Percentiles rank a stretch among this genome's conserved stretches.
phyloP scores from a whole-genome alignment of 306 rosid genomes.

The Hippophae tibetana region DNA sequence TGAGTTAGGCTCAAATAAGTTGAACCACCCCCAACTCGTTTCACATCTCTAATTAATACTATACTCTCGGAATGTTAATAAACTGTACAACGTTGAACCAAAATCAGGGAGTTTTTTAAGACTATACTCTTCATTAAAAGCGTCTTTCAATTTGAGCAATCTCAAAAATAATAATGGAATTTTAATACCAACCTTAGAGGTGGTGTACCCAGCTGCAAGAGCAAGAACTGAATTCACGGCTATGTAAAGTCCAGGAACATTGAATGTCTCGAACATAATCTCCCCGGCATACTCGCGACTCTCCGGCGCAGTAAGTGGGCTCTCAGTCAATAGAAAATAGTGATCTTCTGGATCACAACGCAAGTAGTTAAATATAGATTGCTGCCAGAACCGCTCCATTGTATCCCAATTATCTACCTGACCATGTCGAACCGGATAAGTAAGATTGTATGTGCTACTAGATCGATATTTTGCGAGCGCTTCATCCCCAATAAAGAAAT shows the following conservation, averaged over 20 bases:
- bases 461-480: constrained; percentile 73
- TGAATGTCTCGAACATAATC: constrained; percentile 97
- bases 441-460: constrained; percentile 72
- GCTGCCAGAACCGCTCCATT: constrained; percentile 99
- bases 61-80: too few species aligned
- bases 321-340: constrained; percentile 86
- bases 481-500: constrained; percentile 94
- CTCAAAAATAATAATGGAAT: background rate
- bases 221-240: constrained; percentile 98
- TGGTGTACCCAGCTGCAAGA: constrained; percentile 97
- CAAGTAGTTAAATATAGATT: constrained; percentile 80
- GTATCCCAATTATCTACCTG: constrained; percentile 98
- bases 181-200: constrained; percentile 73
- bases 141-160: too few species aligned
- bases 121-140: too few species aligned
- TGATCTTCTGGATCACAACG: constrained; percentile 99
- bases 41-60: too few species aligned
- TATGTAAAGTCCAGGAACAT: constrained; percentile 94
- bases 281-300: constrained; percentile 95
- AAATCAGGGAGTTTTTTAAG: too few species aligned
- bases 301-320: constrained; percentile 95
- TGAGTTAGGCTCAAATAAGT: too few species aligned
- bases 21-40: too few species aligned
- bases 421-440: constrained; percentile 73
- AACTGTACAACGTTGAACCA: too few species aligned